Evolutionary conservation across 371 early-diverging fungal genomes (phyloP).

Genomic region (Rhizopus stolonifer): DNA sequence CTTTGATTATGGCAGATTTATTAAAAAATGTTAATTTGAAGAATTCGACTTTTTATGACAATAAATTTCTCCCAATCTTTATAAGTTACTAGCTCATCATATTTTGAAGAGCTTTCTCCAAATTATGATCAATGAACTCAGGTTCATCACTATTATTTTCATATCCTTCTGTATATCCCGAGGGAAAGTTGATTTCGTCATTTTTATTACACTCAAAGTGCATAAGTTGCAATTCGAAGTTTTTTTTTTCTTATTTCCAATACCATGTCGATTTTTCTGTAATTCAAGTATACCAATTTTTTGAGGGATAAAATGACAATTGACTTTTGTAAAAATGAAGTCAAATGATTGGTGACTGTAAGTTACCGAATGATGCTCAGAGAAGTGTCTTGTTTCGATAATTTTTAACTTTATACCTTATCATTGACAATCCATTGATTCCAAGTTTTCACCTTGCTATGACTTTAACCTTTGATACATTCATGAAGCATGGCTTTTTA

Average conservation of each 20-base stretch:
- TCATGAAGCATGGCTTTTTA: not conserved
- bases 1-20: not conserved
- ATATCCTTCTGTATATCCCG: not conserved
- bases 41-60: constrained; percentile 5
- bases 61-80: constrained; percentile 6
- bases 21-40: constrained; percentile 2
- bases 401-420: constrained; percentile 5
- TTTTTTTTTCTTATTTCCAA: constrained; percentile 7
- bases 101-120: not conserved
- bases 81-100: not conserved
- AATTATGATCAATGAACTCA: not conserved
- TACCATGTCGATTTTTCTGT: constrained; percentile 4
- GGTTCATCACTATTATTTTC: not conserved
- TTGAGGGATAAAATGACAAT: constrained; percentile 11
- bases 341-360: constrained; percentile 6
- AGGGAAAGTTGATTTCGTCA: constrained; percentile 10
- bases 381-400: constrained; percentile 6
- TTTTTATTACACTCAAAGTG: constrained; percentile 7
- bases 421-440: constrained; percentile 21
- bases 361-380: not conserved
- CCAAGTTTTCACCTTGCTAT: constrained; percentile 5
- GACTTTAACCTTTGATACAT: not conserved
- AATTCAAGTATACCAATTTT: constrained; percentile 13
- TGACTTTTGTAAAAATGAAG: constrained; percentile 8
- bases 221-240: constrained; percentile 8